Evolutionary conservation across 441 rosid species (phyloP), one percentile per base, ranked within the genome.

Genomic region (Arabidopsis hybrid): DNA sequence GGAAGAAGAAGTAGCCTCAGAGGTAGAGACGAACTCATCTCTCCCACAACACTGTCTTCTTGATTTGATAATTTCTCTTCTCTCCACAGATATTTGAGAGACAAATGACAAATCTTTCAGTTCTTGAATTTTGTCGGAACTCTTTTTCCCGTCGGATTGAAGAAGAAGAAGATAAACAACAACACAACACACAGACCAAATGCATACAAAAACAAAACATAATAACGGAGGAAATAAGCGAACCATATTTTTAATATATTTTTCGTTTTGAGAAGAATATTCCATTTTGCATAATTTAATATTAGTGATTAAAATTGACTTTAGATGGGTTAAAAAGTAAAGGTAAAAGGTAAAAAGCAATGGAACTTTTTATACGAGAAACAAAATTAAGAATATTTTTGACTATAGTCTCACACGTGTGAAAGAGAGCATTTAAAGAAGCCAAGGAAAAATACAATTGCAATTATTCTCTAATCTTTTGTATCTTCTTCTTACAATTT

Each of bases 1-100:
- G 91, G 81, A 61, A 80, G 81, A 61, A 80, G 63, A 61, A 87
- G 65, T 51, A 88, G 86, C 82, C 88, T 85, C 87, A 77, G 76
- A 50, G 91, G 85, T 43, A 87, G 75, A 58, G 82, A 67, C 62
- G 85, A 72, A 72, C 83, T 84, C 90, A 87, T 89, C 64, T 80
- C 72, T 50, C 5, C 0, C 46, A 46, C 52, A 57, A 46, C 52
- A 57, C 21, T 69, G 31, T 39, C 10, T 56, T 59, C 70, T 61
- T 60, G 39, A 69, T 59, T 35, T 56, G 42, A 60, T 60, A 21
- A 18, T 8, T 49, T 38, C 21, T 39, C 43, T 52, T 60, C 46
- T 39, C 26, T 51, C 39, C 46, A 0, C 4, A 64, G 58, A 55
- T 50, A 74, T 21, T 2, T 57, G 31, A 62, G 69, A 72, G 47